Conservation (phyloP, 2,329 filamentous ascomycete species). For the Aspergillus awamori region DNA sequence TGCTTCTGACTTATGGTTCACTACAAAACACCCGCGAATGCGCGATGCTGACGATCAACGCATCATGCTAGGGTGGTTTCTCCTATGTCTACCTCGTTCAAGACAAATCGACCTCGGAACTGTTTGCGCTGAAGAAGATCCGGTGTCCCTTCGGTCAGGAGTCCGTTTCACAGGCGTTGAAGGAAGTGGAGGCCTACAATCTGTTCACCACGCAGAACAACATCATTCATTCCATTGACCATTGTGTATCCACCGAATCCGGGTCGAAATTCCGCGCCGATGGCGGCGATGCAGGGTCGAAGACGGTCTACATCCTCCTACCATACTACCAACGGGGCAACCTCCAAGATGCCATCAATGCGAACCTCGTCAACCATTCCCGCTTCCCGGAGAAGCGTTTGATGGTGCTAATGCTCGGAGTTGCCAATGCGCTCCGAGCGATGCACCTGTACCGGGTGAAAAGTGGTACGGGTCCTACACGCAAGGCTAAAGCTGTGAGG, state of each 20-base stretch:
- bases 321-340: conserved; percentile 96
- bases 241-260: conserved; percentile 75
- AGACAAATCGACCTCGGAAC: conserved; percentile 77
- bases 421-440: conserved; percentile 80
- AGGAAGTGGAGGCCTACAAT: conserved; percentile 95
- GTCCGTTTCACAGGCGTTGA: conserved; percentile 90
- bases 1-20: conserved; percentile 4
- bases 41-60: conserved; percentile 14
- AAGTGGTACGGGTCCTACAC: conserved; percentile 56
- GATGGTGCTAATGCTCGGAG: conserved; percentile 88
- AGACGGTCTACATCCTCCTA: conserved; percentile 94
- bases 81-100: conserved; percentile 99
- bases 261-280: conserved; percentile 58
- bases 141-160: conserved; percentile 97
- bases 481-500: conserved; percentile 59
- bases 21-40: neutral
- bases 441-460: conserved; percentile 87
- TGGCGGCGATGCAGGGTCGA: conserved; percentile 65
- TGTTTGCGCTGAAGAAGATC: conserved; percentile 98
- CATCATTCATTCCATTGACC: conserved; percentile 85
- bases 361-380: conserved; percentile 93
- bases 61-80: conserved; percentile 74
- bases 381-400: conserved; percentile 84
- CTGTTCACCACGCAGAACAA: conserved; percentile 81
- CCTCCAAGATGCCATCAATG: conserved; percentile 97